These are phyloP conservation scores for Alternaria sp. DNA, from an alignment of 2,329 filamentous ascomycete species.

Conservation along the genomic window DNA sequence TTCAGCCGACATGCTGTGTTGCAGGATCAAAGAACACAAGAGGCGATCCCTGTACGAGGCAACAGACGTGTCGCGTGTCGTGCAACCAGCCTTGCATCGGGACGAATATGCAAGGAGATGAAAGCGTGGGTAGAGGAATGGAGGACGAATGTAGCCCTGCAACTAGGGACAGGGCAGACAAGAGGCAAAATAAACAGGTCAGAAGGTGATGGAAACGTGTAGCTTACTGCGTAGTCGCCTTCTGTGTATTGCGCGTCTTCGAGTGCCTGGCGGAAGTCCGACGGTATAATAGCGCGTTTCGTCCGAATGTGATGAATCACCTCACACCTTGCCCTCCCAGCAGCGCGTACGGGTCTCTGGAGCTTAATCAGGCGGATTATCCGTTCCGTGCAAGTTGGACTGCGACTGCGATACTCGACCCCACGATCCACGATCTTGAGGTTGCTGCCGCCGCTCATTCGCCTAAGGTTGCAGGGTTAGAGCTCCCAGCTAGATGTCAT, in stretches of 20 bases:
- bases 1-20: constrained; percentile 1
- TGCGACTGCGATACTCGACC: constrained; percentile 2
- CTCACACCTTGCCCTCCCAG: constrained; percentile 13
- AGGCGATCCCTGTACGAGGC: constrained; percentile 16
- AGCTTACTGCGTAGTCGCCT: constrained; percentile 31
- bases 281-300: constrained; percentile 31
- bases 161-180: constrained; percentile 9
- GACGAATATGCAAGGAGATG: constrained; percentile 32
- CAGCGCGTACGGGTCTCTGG: not conserved
- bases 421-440: not conserved
- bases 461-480: constrained; percentile 28
- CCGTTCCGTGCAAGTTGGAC: not conserved
- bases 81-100: constrained; percentile 25
- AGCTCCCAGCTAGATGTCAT: constrained; percentile 35
- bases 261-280: constrained; percentile 39
- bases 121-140: constrained; percentile 9
- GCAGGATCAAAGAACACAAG: not conserved
- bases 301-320: constrained; percentile 20
- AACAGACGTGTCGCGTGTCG: constrained; percentile 37
- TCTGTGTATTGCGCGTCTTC: constrained; percentile 42
- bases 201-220: constrained; percentile 9
- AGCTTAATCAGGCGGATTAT: not conserved
- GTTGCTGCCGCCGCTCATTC: constrained; percentile 15
- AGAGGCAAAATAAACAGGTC: constrained; percentile 5
- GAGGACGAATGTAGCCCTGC: not conserved